Evolutionary conservation across 805 yeast genomes (phyloP).

Genomic region (Citeromyces matritensis): DNA sequence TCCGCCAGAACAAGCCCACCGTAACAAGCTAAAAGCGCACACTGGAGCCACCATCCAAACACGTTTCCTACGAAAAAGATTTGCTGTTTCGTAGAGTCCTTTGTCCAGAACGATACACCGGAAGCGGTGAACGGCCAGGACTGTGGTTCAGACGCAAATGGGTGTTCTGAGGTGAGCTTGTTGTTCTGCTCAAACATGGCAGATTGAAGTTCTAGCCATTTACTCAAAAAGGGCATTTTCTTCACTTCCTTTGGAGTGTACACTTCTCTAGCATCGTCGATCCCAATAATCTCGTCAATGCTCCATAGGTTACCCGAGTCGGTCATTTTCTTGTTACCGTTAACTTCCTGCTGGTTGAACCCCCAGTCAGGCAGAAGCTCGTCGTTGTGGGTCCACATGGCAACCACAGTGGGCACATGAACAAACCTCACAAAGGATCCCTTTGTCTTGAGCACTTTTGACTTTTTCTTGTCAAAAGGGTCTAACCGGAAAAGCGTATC

Average conservation of each 20-base stretch:
- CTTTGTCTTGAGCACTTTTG: constrained; percentile 47
- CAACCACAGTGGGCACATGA: constrained; percentile 80
- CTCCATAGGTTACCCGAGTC: constrained; percentile 64
- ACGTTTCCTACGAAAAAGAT: constrained; percentile 85
- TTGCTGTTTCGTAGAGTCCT: constrained; percentile 46
- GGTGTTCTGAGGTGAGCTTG: constrained; percentile 75
- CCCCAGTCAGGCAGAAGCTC: constrained; percentile 91
- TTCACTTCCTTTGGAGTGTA: constrained; percentile 52
- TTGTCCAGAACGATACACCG: constrained; percentile 96
- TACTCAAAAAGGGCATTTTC: constrained; percentile 57
- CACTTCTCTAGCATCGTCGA: constrained; percentile 48
- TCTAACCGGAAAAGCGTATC: constrained; percentile 72
- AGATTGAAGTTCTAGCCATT: constrained; percentile 82
- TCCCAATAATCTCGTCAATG: constrained; percentile 51
- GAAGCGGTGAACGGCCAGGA: constrained; percentile 82
- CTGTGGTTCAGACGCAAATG: constrained; percentile 86
- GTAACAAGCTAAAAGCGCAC: constrained; percentile 44
- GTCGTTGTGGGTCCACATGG: constrained; percentile 88
- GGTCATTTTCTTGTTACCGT: constrained; percentile 75
- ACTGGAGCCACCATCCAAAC: constrained; percentile 82
- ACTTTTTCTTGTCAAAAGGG: constrained; percentile 35
- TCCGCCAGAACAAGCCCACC: constrained; percentile 57
- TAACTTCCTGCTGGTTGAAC: constrained; percentile 78
- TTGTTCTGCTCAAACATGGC: constrained; percentile 90
- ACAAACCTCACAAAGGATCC: constrained; percentile 54